These are phyloP conservation scores for Prunus salicina DNA, from an alignment of 306 rosid species.

Conservation along the genomic window DNA sequence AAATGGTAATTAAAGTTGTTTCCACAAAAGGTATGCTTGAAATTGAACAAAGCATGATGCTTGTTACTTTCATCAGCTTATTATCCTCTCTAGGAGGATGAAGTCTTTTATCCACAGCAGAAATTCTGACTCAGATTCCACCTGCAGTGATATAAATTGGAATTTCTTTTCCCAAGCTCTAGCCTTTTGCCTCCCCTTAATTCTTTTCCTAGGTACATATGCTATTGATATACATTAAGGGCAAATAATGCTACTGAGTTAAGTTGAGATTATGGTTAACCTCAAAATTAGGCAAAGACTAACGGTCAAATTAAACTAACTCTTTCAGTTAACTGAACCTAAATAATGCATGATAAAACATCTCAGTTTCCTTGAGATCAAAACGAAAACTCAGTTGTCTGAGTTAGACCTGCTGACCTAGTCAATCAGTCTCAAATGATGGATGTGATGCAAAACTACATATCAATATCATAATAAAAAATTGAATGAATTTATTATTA, in stretches of 20 bases:
- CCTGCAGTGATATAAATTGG: background rate
- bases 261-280: background rate
- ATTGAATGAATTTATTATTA: background rate
- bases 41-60: background rate
- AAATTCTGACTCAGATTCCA: background rate
- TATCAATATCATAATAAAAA: background rate
- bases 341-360: conserved; percentile 6
- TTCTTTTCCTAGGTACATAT: background rate
- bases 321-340: conserved; percentile 41
- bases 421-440: background rate
- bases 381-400: background rate
- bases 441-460: background rate
- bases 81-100: too few relatives aligned
- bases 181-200: background rate
- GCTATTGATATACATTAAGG: background rate
- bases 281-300: background rate
- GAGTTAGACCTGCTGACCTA: background rate
- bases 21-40: background rate
- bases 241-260: background rate
- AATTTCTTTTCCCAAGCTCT: background rate
- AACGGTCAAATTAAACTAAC: conserved; percentile 40
- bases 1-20: conserved; percentile 1
- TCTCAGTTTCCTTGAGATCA: background rate
- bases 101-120: background rate
- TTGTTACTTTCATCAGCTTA: background rate